Conservation (phyloP, 2,329 filamentous ascomycete species). For the Fusarium sp. region DNA sequence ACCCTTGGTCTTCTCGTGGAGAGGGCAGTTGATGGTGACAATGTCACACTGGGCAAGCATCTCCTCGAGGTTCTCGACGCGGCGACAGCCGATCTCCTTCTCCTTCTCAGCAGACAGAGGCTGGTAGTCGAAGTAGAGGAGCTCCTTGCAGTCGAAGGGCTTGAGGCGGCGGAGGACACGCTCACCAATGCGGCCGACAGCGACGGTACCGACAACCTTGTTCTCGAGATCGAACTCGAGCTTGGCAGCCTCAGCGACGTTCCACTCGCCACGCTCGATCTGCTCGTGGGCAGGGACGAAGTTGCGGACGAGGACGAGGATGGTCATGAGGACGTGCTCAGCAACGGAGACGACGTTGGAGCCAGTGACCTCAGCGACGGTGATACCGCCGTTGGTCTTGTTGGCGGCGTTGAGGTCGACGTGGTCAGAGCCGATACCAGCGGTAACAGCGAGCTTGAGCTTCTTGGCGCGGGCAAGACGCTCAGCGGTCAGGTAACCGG, state of each 20-base stretch:
- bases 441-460: conserved; percentile 95
- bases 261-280: conserved; percentile 88
- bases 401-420: conserved; percentile 97
- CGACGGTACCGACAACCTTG: conserved; percentile 98
- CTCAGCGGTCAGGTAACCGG: conserved; percentile 95
- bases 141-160: conserved; percentile 99
- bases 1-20: conserved; percentile 96
- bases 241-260: conserved; percentile 96
- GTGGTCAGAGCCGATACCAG: conserved; percentile 98
- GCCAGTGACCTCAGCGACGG: conserved; percentile 96
- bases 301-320: conserved; percentile 94
- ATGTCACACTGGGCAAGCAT: conserved; percentile 94
- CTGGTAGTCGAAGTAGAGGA: conserved; percentile 99
- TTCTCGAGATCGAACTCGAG: conserved; percentile 97
- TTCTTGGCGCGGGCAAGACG: conserved; percentile 98
- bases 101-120: conserved; percentile 84
- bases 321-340: conserved; percentile 99
- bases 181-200: conserved; percentile 97
- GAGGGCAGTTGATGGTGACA: conserved; percentile 99
- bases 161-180: conserved; percentile 95
- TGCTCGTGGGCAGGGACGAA: conserved; percentile 97
- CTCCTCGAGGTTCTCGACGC: conserved; percentile 90
- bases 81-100: conserved; percentile 93
- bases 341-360: conserved; percentile 98
- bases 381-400: conserved; percentile 97